Base-by-base conservation (phyloP, 805 yeast genomes). In the Saitoella complicata region DNA sequence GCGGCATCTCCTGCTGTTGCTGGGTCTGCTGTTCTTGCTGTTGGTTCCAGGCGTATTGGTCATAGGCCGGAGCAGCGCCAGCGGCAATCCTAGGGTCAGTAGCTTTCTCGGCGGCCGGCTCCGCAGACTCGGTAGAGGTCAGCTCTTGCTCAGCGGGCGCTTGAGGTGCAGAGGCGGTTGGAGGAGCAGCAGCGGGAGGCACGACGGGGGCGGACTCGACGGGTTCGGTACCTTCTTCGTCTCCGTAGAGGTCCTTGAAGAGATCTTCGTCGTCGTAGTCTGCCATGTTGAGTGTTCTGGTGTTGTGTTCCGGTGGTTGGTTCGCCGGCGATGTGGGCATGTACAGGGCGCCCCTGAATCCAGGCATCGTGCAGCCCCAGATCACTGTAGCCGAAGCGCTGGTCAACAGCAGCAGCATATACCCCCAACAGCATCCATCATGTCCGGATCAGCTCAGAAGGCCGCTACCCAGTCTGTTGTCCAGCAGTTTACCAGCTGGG, bases 301-400 rank as follows among this genome's bases (percentile, higher is more conserved):
- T 56, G 63, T 46, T 51, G 50, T 55, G 61, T 50, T 55, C 51
- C 44, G 40, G 47, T 44, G 34, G 53, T 42, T 30, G 51, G 49
- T 39, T 45, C 46, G 46, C 36, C 36, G 36, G 1, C 32, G 39
- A 39, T 37, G 11, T 33, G 41, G 10, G 55, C 46, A 1, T 53
- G 42, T 7, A 47, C 50, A 11, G 10, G 10, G 47, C n/a, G n/a
- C n/a, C 21, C 21, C 21, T 21, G 21, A 21, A 21, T 21, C 4
- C 21, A 21, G 21, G 21, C 4, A 21, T 4, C 21, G 21, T 21
- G 21, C 21, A 21, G 21, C 21, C 21, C 21, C 21, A 21, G 4
- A 21, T 21, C 4, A 21, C 21, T 4, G 21, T 21, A 21, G 21
- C 21, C 21, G 21, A 21, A 21, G n/a, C n/a, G n/a, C n/a, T n/a